Conservation (phyloP, 2,329 filamentous ascomycete genomes). For the Ophiostoma ulmi region DNA sequence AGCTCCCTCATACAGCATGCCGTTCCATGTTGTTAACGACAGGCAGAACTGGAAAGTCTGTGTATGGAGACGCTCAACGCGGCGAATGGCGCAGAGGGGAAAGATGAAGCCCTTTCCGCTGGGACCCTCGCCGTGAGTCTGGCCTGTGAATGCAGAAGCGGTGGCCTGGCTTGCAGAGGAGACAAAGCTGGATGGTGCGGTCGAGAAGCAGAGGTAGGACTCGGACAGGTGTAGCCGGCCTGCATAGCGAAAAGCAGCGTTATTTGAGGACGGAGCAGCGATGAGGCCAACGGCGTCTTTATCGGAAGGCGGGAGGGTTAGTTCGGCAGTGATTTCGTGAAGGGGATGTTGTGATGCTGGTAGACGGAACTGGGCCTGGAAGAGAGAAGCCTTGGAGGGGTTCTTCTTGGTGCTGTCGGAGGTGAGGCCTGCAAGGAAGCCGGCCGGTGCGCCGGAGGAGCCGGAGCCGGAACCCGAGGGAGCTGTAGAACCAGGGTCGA, state of each 20-base stretch:
- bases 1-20: slow-evolving; percentile 53
- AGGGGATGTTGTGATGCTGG: slow-evolving; percentile 87
- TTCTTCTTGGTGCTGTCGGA: slow-evolving; percentile 58
- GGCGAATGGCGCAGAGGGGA: slow-evolving; percentile 81
- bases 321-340: slow-evolving; percentile 93
- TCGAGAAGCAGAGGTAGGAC: slow-evolving; percentile 93
- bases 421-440: slow-evolving; percentile 43
- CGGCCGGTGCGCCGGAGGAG: slow-evolving; percentile 25
- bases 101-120: slow-evolving; percentile 94
- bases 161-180: slow-evolving; percentile 72
- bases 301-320: slow-evolving; percentile 64
- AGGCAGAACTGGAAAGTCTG: slow-evolving; percentile 88
- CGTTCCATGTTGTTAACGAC: slow-evolving; percentile 92
- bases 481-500: slow-evolving; percentile 71
- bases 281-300: slow-evolving; percentile 32
- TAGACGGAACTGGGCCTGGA: slow-evolving; percentile 93
- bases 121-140: slow-evolving; percentile 87
- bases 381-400: slow-evolving; percentile 86
- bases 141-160: slow-evolving; percentile 81
- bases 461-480: slow-evolving; percentile 13
- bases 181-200: slow-evolving; percentile 81
- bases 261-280: slow-evolving; percentile 39
- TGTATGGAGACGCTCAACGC: slow-evolving; percentile 89
- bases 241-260: slow-evolving; percentile 75
- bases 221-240: slow-evolving; percentile 93